Evolutionary conservation across 306 rosid species (phyloP).

Genomic region (Begonia fuchsioides): DNA sequence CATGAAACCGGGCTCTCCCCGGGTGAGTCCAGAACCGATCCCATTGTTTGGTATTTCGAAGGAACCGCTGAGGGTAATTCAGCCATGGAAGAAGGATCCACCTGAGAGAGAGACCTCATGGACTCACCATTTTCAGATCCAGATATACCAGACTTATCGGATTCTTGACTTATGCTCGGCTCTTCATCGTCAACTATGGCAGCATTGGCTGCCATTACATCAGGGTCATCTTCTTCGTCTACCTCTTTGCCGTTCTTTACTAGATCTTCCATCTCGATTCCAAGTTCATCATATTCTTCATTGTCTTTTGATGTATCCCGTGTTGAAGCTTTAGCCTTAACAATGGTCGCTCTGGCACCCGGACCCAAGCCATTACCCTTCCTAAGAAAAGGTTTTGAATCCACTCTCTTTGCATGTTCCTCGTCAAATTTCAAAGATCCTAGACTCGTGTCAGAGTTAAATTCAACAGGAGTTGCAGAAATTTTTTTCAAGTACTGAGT

Average conservation of each 20-base stretch:
- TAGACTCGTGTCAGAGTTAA: slow-evolving; percentile 44
- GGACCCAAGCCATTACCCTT: slow-evolving; percentile 40
- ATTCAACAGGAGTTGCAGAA: slow-evolving; percentile 46
- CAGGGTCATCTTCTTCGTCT: slow-evolving; percentile 22
- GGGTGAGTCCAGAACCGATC: slow-evolving; percentile 73
- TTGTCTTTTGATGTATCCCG: slow-evolving; percentile 34
- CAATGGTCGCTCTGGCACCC: slow-evolving; percentile 29
- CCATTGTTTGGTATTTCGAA: slow-evolving; percentile 40
- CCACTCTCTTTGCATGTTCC: slow-evolving; percentile 26
- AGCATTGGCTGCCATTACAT: slow-evolving; percentile 38
- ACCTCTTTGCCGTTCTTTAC: slow-evolving; percentile 37
- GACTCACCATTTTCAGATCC: slow-evolving; percentile 69
- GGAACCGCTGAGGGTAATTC: slow-evolving; percentile 44
- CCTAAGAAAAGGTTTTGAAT: slow-evolving; percentile 35
- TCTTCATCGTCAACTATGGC: slow-evolving; percentile 44
- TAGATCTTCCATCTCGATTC: slow-evolving; percentile 50
- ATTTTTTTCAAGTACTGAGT: slow-evolving; percentile 48
- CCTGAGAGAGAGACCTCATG: slow-evolving; percentile 53
- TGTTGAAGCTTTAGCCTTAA: slow-evolving; percentile 50
- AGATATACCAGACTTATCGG: slow-evolving; percentile 57
- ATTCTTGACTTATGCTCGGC: slow-evolving; percentile 48
- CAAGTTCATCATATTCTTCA: slow-evolving; percentile 47
- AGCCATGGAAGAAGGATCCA: slow-evolving; percentile 40
- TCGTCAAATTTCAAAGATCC: slow-evolving; percentile 53
- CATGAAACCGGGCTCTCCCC: slow-evolving; percentile 85